These are phyloP conservation scores for Chaetomium sp. DNA, from an alignment of 2,329 filamentous ascomycete genomes.

Conservation along the genomic window DNA sequence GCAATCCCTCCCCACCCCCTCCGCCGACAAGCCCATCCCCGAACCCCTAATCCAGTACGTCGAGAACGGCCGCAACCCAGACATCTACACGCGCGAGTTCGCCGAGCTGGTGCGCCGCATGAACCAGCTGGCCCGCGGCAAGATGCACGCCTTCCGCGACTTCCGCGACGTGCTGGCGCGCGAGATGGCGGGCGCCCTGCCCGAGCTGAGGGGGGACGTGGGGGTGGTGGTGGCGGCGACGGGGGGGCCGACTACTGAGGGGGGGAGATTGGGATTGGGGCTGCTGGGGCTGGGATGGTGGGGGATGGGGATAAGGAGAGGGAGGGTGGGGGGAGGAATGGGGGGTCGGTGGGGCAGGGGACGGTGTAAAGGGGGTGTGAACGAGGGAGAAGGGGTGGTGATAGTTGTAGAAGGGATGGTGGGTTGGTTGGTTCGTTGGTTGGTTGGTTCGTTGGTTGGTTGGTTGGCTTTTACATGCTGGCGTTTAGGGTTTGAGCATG, in stretches of 20 bases:
- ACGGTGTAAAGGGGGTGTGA: neutral
- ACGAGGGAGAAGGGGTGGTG: neutral
- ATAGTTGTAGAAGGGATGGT: neutral
- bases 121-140: conserved; percentile 69
- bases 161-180: conserved; percentile 65
- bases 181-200: conserved; percentile 60
- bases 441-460: neutral
- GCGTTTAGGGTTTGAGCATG: neutral
- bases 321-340: no score
- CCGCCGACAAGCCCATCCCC: conserved; percentile 52
- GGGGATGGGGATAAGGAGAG: no score
- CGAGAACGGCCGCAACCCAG: conserved; percentile 70
- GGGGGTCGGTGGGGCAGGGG: neutral
- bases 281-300: conserved; percentile 1
- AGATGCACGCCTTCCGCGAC: conserved; percentile 60
- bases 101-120: conserved; percentile 67
- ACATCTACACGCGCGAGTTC: conserved; percentile 74
- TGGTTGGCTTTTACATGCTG: neutral
- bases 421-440: neutral
- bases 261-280: neutral
- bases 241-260: conserved; percentile 31
- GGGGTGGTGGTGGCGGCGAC: conserved; percentile 53
- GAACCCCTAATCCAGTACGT: conserved; percentile 69
- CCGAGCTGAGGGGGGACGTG: conserved; percentile 60
- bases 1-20: conserved; percentile 15